Evolutionary conservation across 1,284 basidiomycete species (phyloP).

Genomic region (Trametes pubescens): DNA sequence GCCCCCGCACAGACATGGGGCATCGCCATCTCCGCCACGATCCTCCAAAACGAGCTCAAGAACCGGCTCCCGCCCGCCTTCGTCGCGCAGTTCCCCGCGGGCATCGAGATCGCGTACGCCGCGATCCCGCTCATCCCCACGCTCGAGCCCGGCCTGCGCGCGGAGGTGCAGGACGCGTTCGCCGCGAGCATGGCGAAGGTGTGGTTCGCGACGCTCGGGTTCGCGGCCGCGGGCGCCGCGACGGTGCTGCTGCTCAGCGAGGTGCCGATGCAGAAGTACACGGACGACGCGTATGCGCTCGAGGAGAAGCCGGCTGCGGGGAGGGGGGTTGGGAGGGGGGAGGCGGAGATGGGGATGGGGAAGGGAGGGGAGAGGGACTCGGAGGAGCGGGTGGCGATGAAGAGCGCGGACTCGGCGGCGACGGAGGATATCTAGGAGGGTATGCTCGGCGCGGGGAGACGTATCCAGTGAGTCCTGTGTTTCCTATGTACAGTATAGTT

Average conservation of each 20-base stretch:
- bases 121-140: conserved; percentile 40
- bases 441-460: too few species aligned
- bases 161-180: conserved; percentile 41
- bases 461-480: too few species aligned
- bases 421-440: too few species aligned
- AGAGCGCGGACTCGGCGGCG: too few species aligned
- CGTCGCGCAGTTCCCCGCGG: conserved; percentile 29
- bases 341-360: not conserved
- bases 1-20: conserved; percentile 26
- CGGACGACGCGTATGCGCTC: conserved; percentile 19
- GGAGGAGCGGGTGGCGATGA: not conserved
- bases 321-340: too few species aligned
- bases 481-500: too few species aligned
- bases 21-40: conserved; percentile 24
- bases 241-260: conserved; percentile 17
- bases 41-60: conserved; percentile 32
- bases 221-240: conserved; percentile 35
- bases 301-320: not conserved
- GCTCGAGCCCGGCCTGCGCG: conserved; percentile 33
- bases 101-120: conserved; percentile 39
- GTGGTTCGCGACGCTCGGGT: conserved; percentile 41
- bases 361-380: not conserved
- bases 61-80: conserved; percentile 22
- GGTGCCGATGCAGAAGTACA: conserved; percentile 19
- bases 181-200: conserved; percentile 36